Percentiles rank a stretch among this genome's conserved stretches.
Evolutionary conservation across 176 grass and related monocot species (phyloP).

Genomic region (Paspalum vaginatum): DNA sequence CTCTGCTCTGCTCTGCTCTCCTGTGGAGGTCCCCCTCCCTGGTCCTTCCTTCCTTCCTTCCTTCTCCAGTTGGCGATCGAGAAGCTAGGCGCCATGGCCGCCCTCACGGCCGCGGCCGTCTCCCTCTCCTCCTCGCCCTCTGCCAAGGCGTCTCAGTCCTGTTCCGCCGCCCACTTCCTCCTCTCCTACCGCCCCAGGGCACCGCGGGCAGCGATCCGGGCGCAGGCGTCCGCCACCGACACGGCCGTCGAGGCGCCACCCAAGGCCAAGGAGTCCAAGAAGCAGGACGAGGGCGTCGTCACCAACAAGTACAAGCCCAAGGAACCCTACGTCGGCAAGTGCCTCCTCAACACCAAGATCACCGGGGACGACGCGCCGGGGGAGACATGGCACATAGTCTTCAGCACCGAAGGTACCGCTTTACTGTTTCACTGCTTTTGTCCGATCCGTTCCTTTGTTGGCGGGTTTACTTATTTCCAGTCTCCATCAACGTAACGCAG

Average conservation of each 20-base stretch:
- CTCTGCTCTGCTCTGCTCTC: no score
- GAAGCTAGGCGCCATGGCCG: conserved; percentile 52
- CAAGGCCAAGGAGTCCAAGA: conserved; percentile 74
- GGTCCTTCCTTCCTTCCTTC: no score
- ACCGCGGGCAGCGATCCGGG: conserved; percentile 8
- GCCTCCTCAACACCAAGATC: conserved; percentile 99
- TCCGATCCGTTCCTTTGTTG: no score
- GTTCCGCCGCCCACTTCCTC: conserved; percentile 33
- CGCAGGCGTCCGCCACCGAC: conserved; percentile 59
- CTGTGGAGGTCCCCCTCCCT: no score
- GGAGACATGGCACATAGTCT: conserved; percentile 99
- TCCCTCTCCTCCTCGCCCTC: conserved; percentile 41
- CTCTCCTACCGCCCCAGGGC: conserved; percentile 21
- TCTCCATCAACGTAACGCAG: conserved; percentile 41
- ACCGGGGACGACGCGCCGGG: conserved; percentile 89
- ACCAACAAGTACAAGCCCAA: conserved; percentile 83
- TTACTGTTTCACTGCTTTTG: no score
- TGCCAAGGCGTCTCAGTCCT: conserved; percentile 28
- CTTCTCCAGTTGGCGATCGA: no score
- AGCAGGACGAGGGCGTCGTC: conserved; percentile 77
- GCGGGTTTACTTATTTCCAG: no score
- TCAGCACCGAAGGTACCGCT: conserved; percentile 88
- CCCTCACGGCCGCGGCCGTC: conserved; percentile 65
- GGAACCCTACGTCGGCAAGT: conserved; percentile 72
- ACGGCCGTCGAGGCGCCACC: conserved; percentile 34